A percentile compares a stretch with the other conserved stretches of the same genome.
These are phyloP conservation scores for Margaritispora aquatica DNA, from an alignment of 495 filamentous ascomycete species.

Conservation along the genomic window DNA sequence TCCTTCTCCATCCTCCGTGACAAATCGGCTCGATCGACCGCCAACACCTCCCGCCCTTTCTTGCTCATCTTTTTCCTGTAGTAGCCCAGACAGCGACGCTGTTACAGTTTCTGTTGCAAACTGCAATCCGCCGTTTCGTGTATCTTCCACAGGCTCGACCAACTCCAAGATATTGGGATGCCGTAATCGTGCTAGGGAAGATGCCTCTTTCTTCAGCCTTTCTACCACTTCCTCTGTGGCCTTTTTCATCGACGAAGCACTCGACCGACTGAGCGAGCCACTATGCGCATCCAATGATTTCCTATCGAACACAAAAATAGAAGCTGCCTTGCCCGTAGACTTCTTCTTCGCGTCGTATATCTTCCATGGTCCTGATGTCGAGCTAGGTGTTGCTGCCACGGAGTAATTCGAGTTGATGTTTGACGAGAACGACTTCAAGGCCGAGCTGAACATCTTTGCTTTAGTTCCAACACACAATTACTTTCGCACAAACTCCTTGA, in stretches of 20 bases:
- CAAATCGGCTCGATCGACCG: conserved; percentile 69
- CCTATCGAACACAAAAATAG: conserved; percentile 90
- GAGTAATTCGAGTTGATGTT: conserved; percentile 90
- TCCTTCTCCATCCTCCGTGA: conserved; percentile 74
- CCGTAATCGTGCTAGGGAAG: conserved; percentile 74
- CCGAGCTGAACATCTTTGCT: conserved; percentile 40
- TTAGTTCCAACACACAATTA: not conserved
- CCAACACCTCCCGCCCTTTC: conserved; percentile 61
- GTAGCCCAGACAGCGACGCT: conserved; percentile 72
- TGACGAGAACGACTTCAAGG: conserved; percentile 80
- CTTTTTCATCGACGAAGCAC: conserved; percentile 63
- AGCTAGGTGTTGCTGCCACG: conserved; percentile 59
- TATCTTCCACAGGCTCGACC: conserved; percentile 93
- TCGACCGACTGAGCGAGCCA: conserved; percentile 40
- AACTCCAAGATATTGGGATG: conserved; percentile 92
- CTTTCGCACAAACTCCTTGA: not conserved
- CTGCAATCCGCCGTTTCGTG: conserved; percentile 81
- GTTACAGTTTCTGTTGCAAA: conserved; percentile 92
- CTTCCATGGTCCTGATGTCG: conserved; percentile 87
- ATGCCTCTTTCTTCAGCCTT: conserved; percentile 83
- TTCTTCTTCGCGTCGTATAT: conserved; percentile 97
- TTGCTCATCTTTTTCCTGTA: conserved; percentile 88
- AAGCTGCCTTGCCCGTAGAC: conserved; percentile 76
- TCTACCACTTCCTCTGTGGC: conserved; percentile 85
- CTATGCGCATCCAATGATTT: conserved; percentile 72